phyloP scores from a whole-genome alignment of 176 grass and related monocot species.

The Triticum timopheevii region DNA sequence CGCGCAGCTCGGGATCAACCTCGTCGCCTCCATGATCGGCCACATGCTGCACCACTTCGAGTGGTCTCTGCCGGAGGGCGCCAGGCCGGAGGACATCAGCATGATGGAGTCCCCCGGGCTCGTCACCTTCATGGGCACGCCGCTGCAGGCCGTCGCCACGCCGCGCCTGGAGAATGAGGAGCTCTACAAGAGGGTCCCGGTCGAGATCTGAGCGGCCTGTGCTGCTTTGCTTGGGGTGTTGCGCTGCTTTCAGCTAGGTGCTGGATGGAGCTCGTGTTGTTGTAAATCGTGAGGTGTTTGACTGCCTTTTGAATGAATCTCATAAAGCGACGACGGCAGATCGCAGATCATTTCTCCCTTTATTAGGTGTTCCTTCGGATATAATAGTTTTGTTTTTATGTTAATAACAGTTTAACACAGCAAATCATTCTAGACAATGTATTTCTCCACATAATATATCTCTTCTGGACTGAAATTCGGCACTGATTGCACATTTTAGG shows the following conservation, averaged over 20 bases:
- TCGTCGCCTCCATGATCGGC: conserved; percentile 61
- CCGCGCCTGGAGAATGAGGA: conserved; percentile 47
- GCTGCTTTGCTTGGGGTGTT: not conserved
- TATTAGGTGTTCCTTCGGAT: not conserved
- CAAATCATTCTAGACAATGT: not conserved
- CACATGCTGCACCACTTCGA: conserved; percentile 72
- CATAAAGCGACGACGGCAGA: conserved; percentile 7
- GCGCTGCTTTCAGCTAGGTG: conserved; percentile 24
- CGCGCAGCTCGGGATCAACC: conserved; percentile 66
- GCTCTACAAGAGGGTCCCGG: conserved; percentile 51
- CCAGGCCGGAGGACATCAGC: conserved; percentile 48
- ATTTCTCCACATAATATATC: not conserved
- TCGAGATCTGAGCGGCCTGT: conserved; percentile 46
- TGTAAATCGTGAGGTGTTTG: conserved; percentile 34
- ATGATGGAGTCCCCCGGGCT: conserved; percentile 63
- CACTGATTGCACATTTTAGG: not conserved
- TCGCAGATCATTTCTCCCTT: not conserved
- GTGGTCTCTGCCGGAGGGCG: conserved; percentile 55
- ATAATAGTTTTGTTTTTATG: not conserved
- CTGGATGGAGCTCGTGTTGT: conserved; percentile 10
- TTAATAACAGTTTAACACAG: not conserved
- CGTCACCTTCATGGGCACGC: conserved; percentile 64
- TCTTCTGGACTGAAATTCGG: conserved; percentile 2
- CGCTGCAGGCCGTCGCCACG: conserved; percentile 48
- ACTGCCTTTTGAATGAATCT: conserved; percentile 26